Conservation (phyloP, 108 stramenopile genomes). For the Aurantiochytrium sp. region DNA sequence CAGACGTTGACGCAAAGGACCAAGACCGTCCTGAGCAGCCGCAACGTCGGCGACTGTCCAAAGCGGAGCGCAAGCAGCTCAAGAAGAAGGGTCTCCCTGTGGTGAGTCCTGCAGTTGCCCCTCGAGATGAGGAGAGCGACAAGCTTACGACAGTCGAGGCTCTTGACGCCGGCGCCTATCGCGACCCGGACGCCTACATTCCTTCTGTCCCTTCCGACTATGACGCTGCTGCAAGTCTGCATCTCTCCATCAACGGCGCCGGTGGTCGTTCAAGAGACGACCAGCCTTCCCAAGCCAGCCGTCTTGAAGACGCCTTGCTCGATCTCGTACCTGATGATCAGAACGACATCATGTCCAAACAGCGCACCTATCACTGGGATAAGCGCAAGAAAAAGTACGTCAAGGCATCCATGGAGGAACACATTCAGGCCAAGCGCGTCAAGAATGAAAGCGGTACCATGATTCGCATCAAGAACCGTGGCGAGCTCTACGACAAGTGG, state of each 20-base stretch:
- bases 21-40: neutral
- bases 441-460: conserved; percentile 25
- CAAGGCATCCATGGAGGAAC: conserved; percentile 45
- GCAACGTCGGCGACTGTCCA: conserved; percentile 70
- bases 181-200: neutral
- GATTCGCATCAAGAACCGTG: conserved; percentile 51
- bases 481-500: conserved; percentile 91
- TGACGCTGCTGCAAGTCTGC: neutral
- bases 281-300: neutral
- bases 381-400: conserved; percentile 78
- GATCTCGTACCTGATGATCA: conserved; percentile 91
- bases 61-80: conserved; percentile 74
- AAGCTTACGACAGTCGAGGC: neutral
- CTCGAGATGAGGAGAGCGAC: neutral
- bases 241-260: neutral
- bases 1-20: neutral
- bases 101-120: neutral
- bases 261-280: neutral
- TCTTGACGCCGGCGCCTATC: neutral
- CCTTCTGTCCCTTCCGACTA: neutral
- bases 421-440: neutral
- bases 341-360: conserved; percentile 69
- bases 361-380: conserved; percentile 92
- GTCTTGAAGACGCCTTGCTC: conserved; percentile 79
- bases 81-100: conserved; percentile 49